These are phyloP conservation scores for Cladophialophora bantiana DNA, from an alignment of 2,329 filamentous ascomycete genomes.

Conservation along the genomic window DNA sequence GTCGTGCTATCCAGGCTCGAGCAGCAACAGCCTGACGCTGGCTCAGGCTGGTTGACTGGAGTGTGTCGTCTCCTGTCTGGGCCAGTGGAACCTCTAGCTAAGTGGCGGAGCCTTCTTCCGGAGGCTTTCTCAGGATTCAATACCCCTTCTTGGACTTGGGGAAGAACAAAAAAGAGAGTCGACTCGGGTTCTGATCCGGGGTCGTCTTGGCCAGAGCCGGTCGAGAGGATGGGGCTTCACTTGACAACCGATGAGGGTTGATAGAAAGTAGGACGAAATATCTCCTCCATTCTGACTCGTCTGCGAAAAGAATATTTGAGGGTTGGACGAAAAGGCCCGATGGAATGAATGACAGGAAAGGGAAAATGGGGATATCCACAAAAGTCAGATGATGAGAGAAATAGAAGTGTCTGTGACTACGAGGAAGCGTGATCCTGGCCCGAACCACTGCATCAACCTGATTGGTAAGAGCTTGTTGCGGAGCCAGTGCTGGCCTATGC, in stretches of 20 bases:
- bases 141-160: not conserved
- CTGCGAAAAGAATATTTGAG: slow-evolving; percentile 9
- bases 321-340: not conserved
- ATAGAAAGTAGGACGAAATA: slow-evolving; percentile 24
- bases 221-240: slow-evolving; percentile 11
- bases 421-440: slow-evolving; percentile 18
- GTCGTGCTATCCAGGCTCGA: not conserved
- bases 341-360: not conserved
- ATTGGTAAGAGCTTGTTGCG: slow-evolving; percentile 20
- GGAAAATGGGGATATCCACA: not conserved
- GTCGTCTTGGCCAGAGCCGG: not conserved
- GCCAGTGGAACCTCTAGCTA: slow-evolving; percentile 1
- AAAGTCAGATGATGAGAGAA: slow-evolving; percentile 14
- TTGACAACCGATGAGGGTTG: slow-evolving; percentile 21
- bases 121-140: not conserved
- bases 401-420: not conserved
- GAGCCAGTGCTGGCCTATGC: slow-evolving; percentile 9
- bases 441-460: slow-evolving; percentile 24
- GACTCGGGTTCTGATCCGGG: not conserved
- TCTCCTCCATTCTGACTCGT: slow-evolving; percentile 15
- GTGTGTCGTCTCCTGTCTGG: not conserved
- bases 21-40: not conserved
- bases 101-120: not conserved
- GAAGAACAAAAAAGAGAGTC: not conserved
- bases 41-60: not conserved